Base-by-base conservation (phyloP, 805 yeast species). In the Saccharomyces jurei region DNA sequence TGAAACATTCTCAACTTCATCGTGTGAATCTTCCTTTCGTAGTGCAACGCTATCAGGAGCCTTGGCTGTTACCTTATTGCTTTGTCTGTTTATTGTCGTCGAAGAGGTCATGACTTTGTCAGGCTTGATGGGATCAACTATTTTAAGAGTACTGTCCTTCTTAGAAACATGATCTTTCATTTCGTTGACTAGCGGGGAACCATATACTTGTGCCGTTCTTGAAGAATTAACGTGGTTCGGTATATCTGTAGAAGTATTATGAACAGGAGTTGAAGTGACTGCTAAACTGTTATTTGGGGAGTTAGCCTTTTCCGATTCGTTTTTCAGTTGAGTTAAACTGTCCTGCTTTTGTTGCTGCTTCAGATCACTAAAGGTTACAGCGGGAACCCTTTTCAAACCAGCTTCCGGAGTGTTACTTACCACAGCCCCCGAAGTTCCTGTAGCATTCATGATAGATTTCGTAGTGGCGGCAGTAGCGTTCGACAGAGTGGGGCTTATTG, bases 351-450 rank as follows among this genome's bases (percentile, higher is more conserved):
- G 48, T 22, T 21, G 50, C n/a, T 31, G 46, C 29, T 29, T 62
- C 4, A 66, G 60, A 52, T 63, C 68, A 47, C 64, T 64, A 51
- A 68, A 68, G 1, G 68, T 66, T 17, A 68, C 72, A 2, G 65
- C 62, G 3, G 71, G 69, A 8, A 63, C 66, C 48, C 70, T 58
- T 54, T 66, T 66, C 52, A 67, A 50, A 1, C 68, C 71, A 5
- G 68, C 61, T 44, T 66, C 71, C 2, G 72, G 72, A 4, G 70
- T 65, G 46, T 67, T 66, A 26, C 61, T 61, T 9, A 68, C 66
- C 14, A 68, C 70, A 6, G 71, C 71, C 8, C 71, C 72, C 2
- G 71, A 66, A 11, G 65, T 64, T 0, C 71, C 71, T 48, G 67
- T 65, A 0, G 55, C 65, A 51, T 68, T 68, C 71, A 68, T 68